A percentile compares a stretch with the other conserved stretches of the same genome.
Conservation (phyloP, 805 yeast genomes). For the Lachancea cidri region DNA sequence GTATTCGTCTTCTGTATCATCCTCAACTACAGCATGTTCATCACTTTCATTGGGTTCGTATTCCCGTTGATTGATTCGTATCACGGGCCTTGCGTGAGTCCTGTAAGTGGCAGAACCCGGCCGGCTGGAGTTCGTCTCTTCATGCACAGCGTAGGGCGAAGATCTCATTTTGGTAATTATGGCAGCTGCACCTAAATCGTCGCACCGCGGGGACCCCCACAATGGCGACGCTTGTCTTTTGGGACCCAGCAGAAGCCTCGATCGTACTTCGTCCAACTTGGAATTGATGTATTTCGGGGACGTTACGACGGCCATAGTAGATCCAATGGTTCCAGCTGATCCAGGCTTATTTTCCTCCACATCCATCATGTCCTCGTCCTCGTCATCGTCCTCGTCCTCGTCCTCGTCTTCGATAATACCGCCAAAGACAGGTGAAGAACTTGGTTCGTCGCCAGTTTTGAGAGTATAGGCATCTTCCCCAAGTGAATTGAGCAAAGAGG, state of each 20-base stretch:
- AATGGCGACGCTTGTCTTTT: constrained; percentile 13
- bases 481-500: constrained; percentile 24
- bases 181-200: constrained; percentile 32
- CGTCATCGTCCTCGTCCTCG: constrained; percentile 10
- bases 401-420: constrained; percentile 7
- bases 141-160: constrained; percentile 26
- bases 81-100: constrained; percentile 20
- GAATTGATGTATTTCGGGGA: constrained; percentile 32
- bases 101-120: constrained; percentile 27
- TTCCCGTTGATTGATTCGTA: constrained; percentile 23
- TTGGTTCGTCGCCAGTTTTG: constrained; percentile 3
- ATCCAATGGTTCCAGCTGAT: background rate
- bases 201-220: constrained; percentile 9
- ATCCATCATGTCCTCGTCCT: constrained; percentile 2
- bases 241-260: constrained; percentile 26
- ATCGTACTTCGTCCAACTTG: constrained; percentile 28
- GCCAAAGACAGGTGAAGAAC: constrained; percentile 9
- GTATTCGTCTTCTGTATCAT: constrained; percentile 14
- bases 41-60: constrained; percentile 14
- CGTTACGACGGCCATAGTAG: constrained; percentile 12
- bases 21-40: constrained; percentile 20
- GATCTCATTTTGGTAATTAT: constrained; percentile 33
- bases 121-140: constrained; percentile 16
- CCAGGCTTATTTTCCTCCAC: background rate
- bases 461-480: constrained; percentile 24